Evolutionary conservation across 169 alveolate genomes (phyloP).

Genomic region (Plasmodium adleri): DNA sequence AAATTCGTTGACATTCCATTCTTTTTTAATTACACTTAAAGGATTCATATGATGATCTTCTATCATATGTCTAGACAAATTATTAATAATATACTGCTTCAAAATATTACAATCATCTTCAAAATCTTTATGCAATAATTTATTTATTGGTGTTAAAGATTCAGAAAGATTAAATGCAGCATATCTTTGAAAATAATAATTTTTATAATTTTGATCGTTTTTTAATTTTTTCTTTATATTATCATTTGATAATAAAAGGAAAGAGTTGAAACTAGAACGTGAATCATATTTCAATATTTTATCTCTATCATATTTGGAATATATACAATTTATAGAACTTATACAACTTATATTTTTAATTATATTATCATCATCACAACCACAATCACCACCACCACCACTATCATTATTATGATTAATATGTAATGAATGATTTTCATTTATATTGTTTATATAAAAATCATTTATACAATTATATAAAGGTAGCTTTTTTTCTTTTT

Average conservation of each 20-base stretch:
- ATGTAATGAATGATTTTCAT: not conserved
- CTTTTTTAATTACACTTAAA: constrained; percentile 16
- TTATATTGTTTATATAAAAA: constrained; percentile 13
- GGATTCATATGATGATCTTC: constrained; percentile 23
- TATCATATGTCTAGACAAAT: constrained; percentile 34
- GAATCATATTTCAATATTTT: no score
- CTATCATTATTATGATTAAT: not conserved
- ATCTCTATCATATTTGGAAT: no score
- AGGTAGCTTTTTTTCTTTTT: not conserved
- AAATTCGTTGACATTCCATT: constrained; percentile 48
- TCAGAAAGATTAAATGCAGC: constrained; percentile 17
- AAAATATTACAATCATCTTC: constrained; percentile 19
- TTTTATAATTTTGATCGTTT: constrained; percentile 3
- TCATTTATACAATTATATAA: constrained; percentile 27
- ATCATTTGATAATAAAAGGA: not conserved
- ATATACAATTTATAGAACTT: no score
- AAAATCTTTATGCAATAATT: constrained; percentile 10
- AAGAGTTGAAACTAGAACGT: no score
- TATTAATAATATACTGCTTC: constrained; percentile 33
- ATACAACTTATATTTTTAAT: not conserved
- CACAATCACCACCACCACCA: not conserved
- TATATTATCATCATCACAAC: not conserved
- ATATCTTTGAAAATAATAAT: constrained; percentile 32
- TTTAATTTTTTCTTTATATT: constrained; percentile 22
- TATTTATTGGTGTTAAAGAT: constrained; percentile 56